phyloP scores from a whole-genome alignment of 2,329 filamentous ascomycete species.

The Orbilia ellipsospora region DNA sequence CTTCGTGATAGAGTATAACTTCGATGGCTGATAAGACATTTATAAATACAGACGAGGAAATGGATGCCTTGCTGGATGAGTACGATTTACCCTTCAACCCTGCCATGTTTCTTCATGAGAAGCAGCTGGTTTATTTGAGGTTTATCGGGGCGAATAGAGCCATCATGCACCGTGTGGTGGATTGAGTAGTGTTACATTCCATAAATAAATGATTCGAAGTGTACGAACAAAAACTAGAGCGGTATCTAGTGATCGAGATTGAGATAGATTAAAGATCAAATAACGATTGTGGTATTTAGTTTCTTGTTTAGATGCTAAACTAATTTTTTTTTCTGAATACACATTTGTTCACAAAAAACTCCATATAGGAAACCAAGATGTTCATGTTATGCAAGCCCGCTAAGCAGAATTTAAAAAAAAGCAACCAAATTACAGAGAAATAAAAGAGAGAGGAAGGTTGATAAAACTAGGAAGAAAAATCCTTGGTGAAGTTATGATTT shows the following conservation, averaged over 20 bases:
- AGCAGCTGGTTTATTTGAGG: constrained; percentile 58
- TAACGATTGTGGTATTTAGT: constrained; percentile 29
- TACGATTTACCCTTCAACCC: constrained; percentile 59
- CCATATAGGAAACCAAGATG: constrained; percentile 10
- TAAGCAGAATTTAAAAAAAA: constrained; percentile 11
- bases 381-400: constrained; percentile 27
- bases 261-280: background rate
- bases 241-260: background rate
- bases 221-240: background rate
- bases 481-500: no score
- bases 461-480: background rate
- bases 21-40: background rate
- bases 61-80: constrained; percentile 57
- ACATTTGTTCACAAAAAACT: constrained; percentile 26
- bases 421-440: background rate
- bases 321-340: constrained; percentile 8
- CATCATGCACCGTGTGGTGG: constrained; percentile 59
- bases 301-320: background rate
- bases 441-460: background rate
- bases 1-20: no score
- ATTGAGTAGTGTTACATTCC: constrained; percentile 36
- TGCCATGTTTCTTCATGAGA: constrained; percentile 59
- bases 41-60: constrained; percentile 54
- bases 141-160: constrained; percentile 59
- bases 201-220: background rate